Evolutionary conservation across 352 stramenopile genomes (phyloP).

Genomic region (Blastocystis sp.): DNA sequence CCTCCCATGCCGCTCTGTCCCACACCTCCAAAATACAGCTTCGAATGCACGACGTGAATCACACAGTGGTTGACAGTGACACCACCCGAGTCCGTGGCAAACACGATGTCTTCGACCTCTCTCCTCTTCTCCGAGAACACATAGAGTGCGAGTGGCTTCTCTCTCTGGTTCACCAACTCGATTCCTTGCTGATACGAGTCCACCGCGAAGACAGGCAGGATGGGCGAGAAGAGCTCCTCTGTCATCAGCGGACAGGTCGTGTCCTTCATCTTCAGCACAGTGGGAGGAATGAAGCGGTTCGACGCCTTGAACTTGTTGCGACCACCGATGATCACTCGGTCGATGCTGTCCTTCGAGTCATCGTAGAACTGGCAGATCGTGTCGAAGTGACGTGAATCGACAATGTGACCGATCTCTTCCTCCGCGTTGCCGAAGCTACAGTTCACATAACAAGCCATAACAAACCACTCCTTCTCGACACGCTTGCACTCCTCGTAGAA

Average conservation of each 20-base stretch:
- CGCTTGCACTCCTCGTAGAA: conserved; percentile 65
- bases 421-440: neutral
- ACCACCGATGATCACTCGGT: conserved; percentile 70
- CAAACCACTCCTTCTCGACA: conserved; percentile 43
- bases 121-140: conserved; percentile 71
- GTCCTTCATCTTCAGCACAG: conserved; percentile 73
- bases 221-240: conserved; percentile 90
- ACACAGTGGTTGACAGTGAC: conserved; percentile 66
- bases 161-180: conserved; percentile 66
- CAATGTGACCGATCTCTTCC: conserved; percentile 69
- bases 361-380: conserved; percentile 71
- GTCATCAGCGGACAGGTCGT: conserved; percentile 71
- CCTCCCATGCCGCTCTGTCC: conserved; percentile 75
- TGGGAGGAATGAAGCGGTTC: conserved; percentile 77
- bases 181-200: conserved; percentile 69
- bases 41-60: conserved; percentile 64
- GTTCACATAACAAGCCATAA: neutral
- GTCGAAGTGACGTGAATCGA: conserved; percentile 70
- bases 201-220: conserved; percentile 80
- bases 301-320: conserved; percentile 69
- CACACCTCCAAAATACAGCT: conserved; percentile 76
- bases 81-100: conserved; percentile 65
- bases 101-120: conserved; percentile 68
- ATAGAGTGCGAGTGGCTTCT: conserved; percentile 80
- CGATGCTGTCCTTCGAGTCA: conserved; percentile 66